phyloP scores from a whole-genome alignment of 495 filamentous ascomycete genomes.

The Hyaloscypha variabilis region DNA sequence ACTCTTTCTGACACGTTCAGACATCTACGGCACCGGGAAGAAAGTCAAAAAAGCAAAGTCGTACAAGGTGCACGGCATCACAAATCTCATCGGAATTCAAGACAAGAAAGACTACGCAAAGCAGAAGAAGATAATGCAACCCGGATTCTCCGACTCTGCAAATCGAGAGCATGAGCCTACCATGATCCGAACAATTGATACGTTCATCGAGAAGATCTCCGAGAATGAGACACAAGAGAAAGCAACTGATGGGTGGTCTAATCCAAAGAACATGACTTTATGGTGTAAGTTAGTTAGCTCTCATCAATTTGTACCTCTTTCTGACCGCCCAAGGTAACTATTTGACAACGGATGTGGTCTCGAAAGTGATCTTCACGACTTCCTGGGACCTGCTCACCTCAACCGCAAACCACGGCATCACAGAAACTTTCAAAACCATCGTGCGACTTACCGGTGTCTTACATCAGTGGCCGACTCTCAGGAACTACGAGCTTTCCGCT shows the following conservation, averaged over 20 bases:
- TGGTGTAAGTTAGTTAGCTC: conserved; percentile 2
- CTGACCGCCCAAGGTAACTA: not conserved
- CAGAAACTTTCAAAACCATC: not conserved
- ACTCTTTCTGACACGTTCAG: conserved; percentile 13
- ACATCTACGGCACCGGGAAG: conserved; percentile 58
- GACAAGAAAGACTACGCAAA: conserved; percentile 7
- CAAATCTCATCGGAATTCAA: not conserved
- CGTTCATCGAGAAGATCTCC: not conserved
- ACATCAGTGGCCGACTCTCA: not conserved
- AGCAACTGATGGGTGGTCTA: not conserved
- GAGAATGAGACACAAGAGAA: not conserved
- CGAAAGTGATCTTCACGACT: not conserved
- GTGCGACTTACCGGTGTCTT: conserved; percentile 2
- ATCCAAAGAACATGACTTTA: conserved; percentile 1
- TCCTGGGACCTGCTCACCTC: conserved; percentile 13
- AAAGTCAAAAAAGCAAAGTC: conserved; percentile 64
- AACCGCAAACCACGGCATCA: conserved; percentile 2
- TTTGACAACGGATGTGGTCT: conserved; percentile 7
- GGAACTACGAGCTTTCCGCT: not conserved
- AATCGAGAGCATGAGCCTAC: conserved; percentile 45
- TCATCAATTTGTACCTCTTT: not conserved
- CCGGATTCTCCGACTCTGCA: conserved; percentile 36
- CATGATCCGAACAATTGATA: conserved; percentile 9
- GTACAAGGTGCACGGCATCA: conserved; percentile 38
- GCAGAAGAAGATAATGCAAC: not conserved